Percentiles rank a stretch among this genome's conserved stretches.
These are phyloP conservation scores for Teratosphaeriaceae sp. DNA, from an alignment of 2,329 filamentous ascomycete species.

Conservation along the genomic window DNA sequence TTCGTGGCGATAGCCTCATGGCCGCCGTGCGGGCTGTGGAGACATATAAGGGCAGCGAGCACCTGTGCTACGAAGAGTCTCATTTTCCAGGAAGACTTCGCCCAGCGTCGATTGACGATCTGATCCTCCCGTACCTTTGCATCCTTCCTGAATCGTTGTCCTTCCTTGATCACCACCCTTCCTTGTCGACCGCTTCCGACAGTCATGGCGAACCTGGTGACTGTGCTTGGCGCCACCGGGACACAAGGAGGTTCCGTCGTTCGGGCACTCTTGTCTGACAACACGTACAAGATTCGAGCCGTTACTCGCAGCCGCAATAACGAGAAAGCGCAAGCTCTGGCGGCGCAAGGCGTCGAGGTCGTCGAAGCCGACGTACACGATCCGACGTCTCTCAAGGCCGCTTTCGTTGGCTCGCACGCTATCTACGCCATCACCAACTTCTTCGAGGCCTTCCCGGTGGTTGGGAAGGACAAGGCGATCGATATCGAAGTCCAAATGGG, in stretches of 20 bases:
- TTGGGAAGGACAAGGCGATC: background rate
- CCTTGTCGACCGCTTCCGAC: background rate
- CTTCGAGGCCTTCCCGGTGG: background rate
- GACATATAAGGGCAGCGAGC: too few relatives aligned
- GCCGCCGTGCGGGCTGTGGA: too few relatives aligned
- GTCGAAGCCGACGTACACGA: background rate
- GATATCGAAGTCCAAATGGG: background rate
- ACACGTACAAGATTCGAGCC: background rate
- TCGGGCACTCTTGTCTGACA: background rate
- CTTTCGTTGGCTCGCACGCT: slow-evolving; percentile 1
- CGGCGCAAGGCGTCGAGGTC: background rate
- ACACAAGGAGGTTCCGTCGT: background rate
- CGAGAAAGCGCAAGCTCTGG: background rate
- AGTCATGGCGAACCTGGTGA: background rate
- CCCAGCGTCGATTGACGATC: too few relatives aligned
- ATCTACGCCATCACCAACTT: slow-evolving; percentile 2
- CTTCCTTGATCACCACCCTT: background rate
- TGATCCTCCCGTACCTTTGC: too few relatives aligned
- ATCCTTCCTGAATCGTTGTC: too few relatives aligned
- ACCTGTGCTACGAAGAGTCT: too few relatives aligned
- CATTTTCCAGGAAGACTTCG: too few relatives aligned
- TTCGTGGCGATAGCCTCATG: too few relatives aligned
- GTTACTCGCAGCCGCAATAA: background rate
- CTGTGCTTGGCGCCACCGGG: background rate
- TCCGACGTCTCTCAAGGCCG: background rate